Evolutionary conservation across 2,329 filamentous ascomycete species (phyloP).

Genomic region (Pyricularia sp.): DNA sequence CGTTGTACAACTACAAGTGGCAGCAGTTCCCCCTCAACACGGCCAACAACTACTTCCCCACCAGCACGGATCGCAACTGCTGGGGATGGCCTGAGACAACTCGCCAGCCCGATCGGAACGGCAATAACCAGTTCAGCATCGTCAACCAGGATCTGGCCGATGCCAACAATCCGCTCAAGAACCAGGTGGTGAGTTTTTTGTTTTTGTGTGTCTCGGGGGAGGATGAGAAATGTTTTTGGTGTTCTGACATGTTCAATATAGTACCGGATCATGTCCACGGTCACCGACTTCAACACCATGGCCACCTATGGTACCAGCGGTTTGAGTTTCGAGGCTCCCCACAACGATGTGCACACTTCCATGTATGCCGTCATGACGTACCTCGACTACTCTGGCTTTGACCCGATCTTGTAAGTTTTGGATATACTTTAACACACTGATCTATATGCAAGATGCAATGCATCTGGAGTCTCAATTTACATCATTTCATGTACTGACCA

Average conservation of each 20-base stretch:
- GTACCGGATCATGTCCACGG: conserved; percentile 26
- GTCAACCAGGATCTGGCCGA: conserved; percentile 1
- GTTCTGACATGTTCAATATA: conserved; percentile 9
- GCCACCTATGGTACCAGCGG: conserved; percentile 24
- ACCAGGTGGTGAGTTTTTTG: background rate
- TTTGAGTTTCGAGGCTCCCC: conserved; percentile 27
- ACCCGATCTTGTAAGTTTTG: conserved; percentile 24
- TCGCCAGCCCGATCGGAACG: background rate
- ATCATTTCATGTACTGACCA: background rate
- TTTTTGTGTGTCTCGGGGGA: background rate
- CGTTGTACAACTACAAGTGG: conserved; percentile 38
- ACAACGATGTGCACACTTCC: conserved; percentile 25
- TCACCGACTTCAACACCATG: conserved; percentile 25
- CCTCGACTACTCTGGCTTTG: conserved; percentile 26
- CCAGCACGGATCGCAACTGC: conserved; percentile 4
- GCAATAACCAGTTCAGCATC: background rate
- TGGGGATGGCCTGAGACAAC: conserved; percentile 3
- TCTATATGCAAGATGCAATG: too few species aligned
- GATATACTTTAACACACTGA: background rate
- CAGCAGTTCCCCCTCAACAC: conserved; percentile 25
- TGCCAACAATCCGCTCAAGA: conserved; percentile 1
- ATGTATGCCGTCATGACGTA: conserved; percentile 14
- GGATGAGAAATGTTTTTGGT: too few species aligned
- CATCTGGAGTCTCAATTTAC: too few species aligned
- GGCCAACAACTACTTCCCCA: conserved; percentile 4